A percentile compares a stretch with the other conserved stretches of the same genome.
These are phyloP conservation scores for Omphalea diandra DNA, from an alignment of 441 rosid genomes.

Conservation along the genomic window DNA sequence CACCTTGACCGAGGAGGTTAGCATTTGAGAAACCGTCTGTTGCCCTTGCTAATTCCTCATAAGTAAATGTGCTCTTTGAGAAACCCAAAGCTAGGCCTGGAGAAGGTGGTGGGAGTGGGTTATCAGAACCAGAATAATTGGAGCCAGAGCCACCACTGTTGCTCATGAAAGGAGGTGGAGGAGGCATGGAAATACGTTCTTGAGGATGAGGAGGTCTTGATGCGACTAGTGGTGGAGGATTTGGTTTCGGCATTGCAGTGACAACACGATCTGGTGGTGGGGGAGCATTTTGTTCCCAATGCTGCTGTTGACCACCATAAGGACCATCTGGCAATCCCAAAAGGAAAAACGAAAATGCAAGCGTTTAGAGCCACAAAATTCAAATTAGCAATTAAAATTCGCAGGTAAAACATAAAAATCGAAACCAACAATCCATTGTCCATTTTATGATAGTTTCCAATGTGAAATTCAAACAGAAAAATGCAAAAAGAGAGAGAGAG, in stretches of 20 bases:
- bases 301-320: conserved; percentile 54
- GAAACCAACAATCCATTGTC: no score
- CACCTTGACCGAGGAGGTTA: conserved; percentile 96
- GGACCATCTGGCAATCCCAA: conserved; percentile 46
- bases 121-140: conserved; percentile 68
- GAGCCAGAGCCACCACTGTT: conserved; percentile 87
- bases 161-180: conserved; percentile 62
- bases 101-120: conserved; percentile 73
- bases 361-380: conserved; percentile 13
- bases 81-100: conserved; percentile 72
- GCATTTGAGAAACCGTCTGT: conserved; percentile 90
- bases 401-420: neutral
- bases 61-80: conserved; percentile 79
- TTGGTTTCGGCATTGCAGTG: conserved; percentile 39
- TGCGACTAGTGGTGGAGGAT: conserved; percentile 49
- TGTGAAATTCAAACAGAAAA: neutral
- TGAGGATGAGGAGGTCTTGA: conserved; percentile 54
- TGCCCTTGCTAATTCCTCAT: conserved; percentile 84
- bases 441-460: no score
- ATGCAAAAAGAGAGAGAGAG: no score
- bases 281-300: conserved; percentile 66
- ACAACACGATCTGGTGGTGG: conserved; percentile 46
- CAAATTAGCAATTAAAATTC: neutral
- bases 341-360: no score
- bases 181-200: conserved; percentile 24